Base-by-base conservation (phyloP, 305 asterid genomes). In the Andrographis paniculata region DNA sequence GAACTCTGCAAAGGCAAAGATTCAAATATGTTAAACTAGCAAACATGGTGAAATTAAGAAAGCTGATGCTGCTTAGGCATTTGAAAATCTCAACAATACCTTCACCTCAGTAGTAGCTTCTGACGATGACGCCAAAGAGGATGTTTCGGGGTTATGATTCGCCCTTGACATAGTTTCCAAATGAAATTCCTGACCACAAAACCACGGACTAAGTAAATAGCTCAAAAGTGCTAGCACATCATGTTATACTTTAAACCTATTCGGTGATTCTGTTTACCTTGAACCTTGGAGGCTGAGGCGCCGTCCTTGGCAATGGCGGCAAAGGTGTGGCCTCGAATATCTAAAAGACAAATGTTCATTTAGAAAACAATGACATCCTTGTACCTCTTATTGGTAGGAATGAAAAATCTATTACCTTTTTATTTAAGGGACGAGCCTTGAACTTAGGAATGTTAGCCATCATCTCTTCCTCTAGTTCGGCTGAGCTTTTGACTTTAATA, bases 391-490 rank as follows among this genome's bases (percentile, higher is more conserved):
- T 27, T 27, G 33, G 33, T 27, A 10, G 33, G 38, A 33, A 10
- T 9, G 38, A 7, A 13, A 9, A 33, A n/a, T n/a, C n/a, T n/a
- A n/a, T n/a, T 64, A 89, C 95, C 85, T 73, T 91, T 69, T 86
- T 91, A 61, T 80, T 86, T 19, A 86, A 10, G 0, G 96, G 95
- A 39, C 82, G 82, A 45, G 96, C 99, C 75, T 75, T 86, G 43
- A 91, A 91, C 77, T 91, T 83, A 1, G 99, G 95, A 18, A 83
- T 62, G 52, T 86, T 83, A 55, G 95, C 94, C 87, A 91, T 73
- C 86, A 83, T 80, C 72, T 91, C 95, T 71, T 83, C 87, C 70
- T 91, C 99, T 12, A 86, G 51, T 56, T 86, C 96, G 16, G 94
- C 89, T 51, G 93, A 76, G 58, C 94, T 91, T 63, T 83, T 86